Evolutionary conservation across 345 rosid genomes (phyloP).

Genomic region (Durio zibethinus): DNA sequence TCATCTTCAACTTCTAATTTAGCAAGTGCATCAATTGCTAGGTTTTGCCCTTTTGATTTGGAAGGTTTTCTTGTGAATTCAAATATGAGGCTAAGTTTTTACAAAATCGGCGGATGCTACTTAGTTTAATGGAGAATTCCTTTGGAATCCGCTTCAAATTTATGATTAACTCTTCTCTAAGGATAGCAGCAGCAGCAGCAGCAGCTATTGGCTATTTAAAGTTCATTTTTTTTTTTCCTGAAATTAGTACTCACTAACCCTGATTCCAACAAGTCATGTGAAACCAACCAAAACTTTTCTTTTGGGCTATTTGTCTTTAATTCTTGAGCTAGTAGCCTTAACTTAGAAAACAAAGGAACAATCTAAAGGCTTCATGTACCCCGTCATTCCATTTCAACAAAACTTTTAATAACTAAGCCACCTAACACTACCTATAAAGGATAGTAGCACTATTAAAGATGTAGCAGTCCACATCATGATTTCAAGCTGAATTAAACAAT

Average conservation of each 20-base stretch:
- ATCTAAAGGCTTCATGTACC: slow-evolving; percentile 6
- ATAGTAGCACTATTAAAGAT: slow-evolving; percentile 22
- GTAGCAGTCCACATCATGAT: slow-evolving; percentile 31
- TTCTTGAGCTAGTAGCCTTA: slow-evolving; percentile 9
- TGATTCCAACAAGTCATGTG: slow-evolving; percentile 18
- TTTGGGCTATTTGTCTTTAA: not conserved
- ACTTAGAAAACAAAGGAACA: slow-evolving; percentile 1
- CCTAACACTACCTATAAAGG: slow-evolving; percentile 29
- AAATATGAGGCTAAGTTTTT: no score
- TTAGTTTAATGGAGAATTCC: not conserved
- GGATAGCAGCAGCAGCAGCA: slow-evolving; percentile 7
- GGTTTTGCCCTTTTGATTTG: no score
- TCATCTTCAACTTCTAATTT: not conserved
- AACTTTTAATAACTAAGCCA: slow-evolving; percentile 24
- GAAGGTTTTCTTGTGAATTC: no score
- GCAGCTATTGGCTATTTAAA: not conserved
- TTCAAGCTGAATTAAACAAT: slow-evolving; percentile 34
- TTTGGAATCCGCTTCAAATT: not conserved
- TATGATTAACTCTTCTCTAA: not conserved
- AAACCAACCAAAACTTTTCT: slow-evolving; percentile 17
- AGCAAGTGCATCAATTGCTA: no score
- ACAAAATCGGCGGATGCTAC: not conserved
- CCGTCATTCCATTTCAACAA: slow-evolving; percentile 19
- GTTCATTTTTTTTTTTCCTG: no score
- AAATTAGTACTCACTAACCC: not conserved